Conservation (phyloP, 768 basidiomycete species). For the Nidularia sp. region DNA sequence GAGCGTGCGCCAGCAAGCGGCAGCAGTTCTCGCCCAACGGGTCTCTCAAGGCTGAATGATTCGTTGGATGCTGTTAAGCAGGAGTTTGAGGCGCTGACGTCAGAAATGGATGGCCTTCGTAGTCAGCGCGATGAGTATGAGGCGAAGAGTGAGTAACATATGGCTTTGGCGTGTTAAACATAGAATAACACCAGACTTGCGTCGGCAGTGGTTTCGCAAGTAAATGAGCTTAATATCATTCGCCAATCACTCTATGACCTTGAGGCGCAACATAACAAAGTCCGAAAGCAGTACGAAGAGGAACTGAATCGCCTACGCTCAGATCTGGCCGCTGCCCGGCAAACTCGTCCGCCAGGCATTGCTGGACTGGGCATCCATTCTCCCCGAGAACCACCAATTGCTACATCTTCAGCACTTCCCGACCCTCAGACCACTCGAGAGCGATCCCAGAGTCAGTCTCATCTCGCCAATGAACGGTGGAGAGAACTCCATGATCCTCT, state of each 20-base stretch:
- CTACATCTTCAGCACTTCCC: not conserved
- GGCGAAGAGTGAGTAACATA: constrained; percentile 54
- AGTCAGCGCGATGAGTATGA: constrained; percentile 79
- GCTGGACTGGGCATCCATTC: not conserved
- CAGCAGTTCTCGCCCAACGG: constrained; percentile 26
- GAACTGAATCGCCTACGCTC: constrained; percentile 61
- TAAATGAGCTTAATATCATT: constrained; percentile 77
- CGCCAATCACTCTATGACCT: constrained; percentile 79
- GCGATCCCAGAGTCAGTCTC: not conserved
- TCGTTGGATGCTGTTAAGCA: constrained; percentile 73
- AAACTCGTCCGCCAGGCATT: constrained; percentile 7
- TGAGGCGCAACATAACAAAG: constrained; percentile 71
- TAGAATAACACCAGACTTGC: not conserved
- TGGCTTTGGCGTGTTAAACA: not conserved
- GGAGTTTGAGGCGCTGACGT: constrained; percentile 70
- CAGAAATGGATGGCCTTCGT: constrained; percentile 59
- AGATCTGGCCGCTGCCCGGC: constrained; percentile 54
- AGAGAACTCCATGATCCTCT: not conserved
- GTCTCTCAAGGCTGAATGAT: constrained; percentile 48
- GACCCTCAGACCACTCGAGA: not conserved
- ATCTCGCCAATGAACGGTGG: constrained; percentile 6
- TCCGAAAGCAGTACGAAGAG: constrained; percentile 73
- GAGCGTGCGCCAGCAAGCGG: constrained; percentile 4
- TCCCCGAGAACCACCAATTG: not conserved
- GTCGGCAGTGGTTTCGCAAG: constrained; percentile 58